phyloP scores from a whole-genome alignment of 192 early-diverging fungal genomes.

The Podila horticola region DNA sequence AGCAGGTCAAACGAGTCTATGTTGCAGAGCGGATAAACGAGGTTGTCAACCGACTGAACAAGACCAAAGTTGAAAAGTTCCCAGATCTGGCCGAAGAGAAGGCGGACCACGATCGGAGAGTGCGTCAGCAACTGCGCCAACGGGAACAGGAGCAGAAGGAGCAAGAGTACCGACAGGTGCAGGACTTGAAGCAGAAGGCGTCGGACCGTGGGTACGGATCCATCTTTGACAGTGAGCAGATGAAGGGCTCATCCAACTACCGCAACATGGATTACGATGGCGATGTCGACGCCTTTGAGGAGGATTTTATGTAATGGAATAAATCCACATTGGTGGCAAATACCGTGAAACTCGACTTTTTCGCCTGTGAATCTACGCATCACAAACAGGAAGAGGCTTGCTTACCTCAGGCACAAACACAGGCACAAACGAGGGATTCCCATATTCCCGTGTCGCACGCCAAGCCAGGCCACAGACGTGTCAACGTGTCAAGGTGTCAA shows the following conservation, averaged over 20 bases:
- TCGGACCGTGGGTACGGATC: constrained; percentile 60
- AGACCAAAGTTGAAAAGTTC: constrained; percentile 81
- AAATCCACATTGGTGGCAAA: no score
- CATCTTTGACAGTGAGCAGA: constrained; percentile 61
- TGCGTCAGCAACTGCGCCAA: constrained; percentile 41
- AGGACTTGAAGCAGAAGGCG: constrained; percentile 51
- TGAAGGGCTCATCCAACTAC: constrained; percentile 61
- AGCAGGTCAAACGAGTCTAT: constrained; percentile 76
- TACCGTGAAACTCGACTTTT: no score
- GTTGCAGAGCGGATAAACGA: constrained; percentile 82
- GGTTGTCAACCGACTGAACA: constrained; percentile 94
- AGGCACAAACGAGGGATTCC: no score
- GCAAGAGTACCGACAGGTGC: constrained; percentile 47
- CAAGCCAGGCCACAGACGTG: no score
- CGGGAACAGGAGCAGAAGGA: constrained; percentile 52
- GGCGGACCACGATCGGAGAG: constrained; percentile 62
- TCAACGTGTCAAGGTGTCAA: no score
- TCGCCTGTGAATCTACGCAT: no score
- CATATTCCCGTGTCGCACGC: no score
- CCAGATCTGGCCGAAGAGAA: constrained; percentile 87
- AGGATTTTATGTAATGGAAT: constrained; percentile 69
- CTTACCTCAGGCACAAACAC: no score
- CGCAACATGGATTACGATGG: constrained; percentile 58
- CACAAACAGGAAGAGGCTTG: no score
- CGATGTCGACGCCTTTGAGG: constrained; percentile 64